Evolutionary conservation across 2,329 filamentous ascomycete species (phyloP).

Genomic region (Salinomyces thailandicus): DNA sequence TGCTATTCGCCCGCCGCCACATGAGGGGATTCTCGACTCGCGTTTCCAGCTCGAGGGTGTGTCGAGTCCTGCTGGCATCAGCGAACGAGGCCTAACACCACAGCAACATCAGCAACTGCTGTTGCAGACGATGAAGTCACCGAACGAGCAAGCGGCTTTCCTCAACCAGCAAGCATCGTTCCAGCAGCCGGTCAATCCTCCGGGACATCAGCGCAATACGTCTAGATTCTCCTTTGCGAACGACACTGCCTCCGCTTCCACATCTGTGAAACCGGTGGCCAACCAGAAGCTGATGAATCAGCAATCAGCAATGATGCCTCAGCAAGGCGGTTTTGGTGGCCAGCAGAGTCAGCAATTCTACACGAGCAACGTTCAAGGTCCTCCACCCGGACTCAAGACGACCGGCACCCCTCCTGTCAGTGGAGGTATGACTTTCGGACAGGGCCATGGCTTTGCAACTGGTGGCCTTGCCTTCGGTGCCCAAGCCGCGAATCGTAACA

Average conservation of each 20-base stretch:
- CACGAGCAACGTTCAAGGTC: conserved; percentile 74
- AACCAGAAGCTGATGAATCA: conserved; percentile 75
- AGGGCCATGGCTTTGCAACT: conserved; percentile 73
- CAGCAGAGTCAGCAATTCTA: conserved; percentile 61
- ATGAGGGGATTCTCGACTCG: conserved; percentile 22
- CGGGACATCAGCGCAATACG: conserved; percentile 68
- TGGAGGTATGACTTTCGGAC: conserved; percentile 74
- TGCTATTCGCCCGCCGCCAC: conserved; percentile 57
- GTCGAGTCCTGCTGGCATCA: conserved; percentile 49
- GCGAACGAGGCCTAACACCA: conserved; percentile 64
- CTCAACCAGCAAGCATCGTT: conserved; percentile 36
- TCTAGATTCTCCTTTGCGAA: conserved; percentile 84
- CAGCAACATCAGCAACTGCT: conserved; percentile 62
- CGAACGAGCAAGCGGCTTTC: conserved; percentile 32
- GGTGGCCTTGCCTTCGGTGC: conserved; percentile 52
- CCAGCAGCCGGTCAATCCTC: conserved; percentile 43
- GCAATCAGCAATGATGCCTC: conserved; percentile 75
- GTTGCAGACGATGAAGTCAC: conserved; percentile 47
- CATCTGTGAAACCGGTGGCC: conserved; percentile 63
- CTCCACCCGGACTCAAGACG: conserved; percentile 89
- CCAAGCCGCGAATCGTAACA: conserved; percentile 53
- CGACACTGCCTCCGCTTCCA: conserved; percentile 50
- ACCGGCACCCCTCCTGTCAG: conserved; percentile 82
- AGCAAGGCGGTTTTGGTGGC: conserved; percentile 36
- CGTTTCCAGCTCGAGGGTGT: conserved; percentile 22